phyloP scores from a whole-genome alignment of 2,329 filamentous ascomycete species.

The Colletotrichum musae region DNA sequence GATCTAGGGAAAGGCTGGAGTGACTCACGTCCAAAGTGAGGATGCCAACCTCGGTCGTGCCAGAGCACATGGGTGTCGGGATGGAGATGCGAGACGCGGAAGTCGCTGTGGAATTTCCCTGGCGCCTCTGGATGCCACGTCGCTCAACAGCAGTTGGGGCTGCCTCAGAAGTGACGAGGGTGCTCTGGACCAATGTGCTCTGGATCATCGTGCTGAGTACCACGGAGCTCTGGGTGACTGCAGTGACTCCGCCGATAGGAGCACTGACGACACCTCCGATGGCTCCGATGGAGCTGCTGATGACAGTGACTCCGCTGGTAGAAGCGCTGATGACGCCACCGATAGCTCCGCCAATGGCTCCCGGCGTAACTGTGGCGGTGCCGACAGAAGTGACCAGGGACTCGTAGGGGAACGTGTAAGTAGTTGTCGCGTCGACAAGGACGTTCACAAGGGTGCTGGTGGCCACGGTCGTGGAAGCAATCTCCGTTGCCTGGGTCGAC shows the following conservation, averaged over 20 bases:
- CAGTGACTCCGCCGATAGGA: neutral
- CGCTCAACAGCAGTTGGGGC: slow-evolving; percentile 16
- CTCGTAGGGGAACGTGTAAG: slow-evolving; percentile 50
- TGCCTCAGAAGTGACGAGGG: slow-evolving; percentile 18
- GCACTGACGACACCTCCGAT: neutral
- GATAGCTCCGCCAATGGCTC: slow-evolving; percentile 28
- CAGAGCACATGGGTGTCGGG: slow-evolving; percentile 39
- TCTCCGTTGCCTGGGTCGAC: neutral
- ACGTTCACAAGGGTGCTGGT: slow-evolving; percentile 58
- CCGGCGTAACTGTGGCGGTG: slow-evolving; percentile 47
- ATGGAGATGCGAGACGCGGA: slow-evolving; percentile 31
- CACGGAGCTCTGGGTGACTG: slow-evolving; percentile 33
- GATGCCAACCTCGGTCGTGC: slow-evolving; percentile 52
- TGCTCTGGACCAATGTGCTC: slow-evolving; percentile 30
- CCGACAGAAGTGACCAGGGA: slow-evolving; percentile 41
- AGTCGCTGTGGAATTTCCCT: slow-evolving; percentile 15
- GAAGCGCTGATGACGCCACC: neutral
- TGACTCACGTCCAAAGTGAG: slow-evolving; percentile 54
- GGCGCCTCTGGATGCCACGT: slow-evolving; percentile 17
- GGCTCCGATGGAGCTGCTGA: slow-evolving; percentile 30
- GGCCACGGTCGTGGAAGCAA: slow-evolving; percentile 43
- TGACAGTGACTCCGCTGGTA: neutral
- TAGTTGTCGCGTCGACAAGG: slow-evolving; percentile 56
- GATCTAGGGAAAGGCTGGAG: neutral
- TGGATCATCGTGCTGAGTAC: slow-evolving; percentile 47